These are phyloP conservation scores for Cardamine occulta DNA, from an alignment of 345 rosid genomes.

Conservation along the genomic window DNA sequence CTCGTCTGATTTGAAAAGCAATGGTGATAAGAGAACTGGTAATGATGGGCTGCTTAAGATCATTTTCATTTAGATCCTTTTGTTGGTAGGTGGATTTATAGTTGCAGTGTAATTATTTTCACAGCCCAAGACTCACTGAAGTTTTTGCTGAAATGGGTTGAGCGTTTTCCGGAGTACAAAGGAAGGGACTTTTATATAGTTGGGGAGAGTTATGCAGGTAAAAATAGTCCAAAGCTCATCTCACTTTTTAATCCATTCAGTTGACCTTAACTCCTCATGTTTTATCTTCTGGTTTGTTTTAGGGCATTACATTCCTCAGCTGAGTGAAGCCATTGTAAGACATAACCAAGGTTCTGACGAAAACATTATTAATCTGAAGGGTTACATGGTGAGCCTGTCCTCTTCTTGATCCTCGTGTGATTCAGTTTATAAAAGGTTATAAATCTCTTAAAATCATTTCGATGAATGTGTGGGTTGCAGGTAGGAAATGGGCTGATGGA, in stretches of 20 bases:
- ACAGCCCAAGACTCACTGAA: constrained; percentile 76
- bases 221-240: background rate
- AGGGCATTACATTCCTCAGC: constrained; percentile 98
- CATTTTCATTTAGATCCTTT: constrained; percentile 21
- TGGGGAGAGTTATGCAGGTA: constrained; percentile 97
- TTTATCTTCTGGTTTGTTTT: constrained; percentile 21
- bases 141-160: constrained; percentile 84
- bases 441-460: constrained; percentile 1
- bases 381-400: constrained; percentile 70
- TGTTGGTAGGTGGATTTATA: constrained; percentile 18
- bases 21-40: constrained; percentile 73
- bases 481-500: constrained; percentile 94
- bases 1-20: constrained; percentile 62
- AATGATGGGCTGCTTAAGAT: constrained; percentile 37
- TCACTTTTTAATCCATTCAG: background rate
- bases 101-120: constrained; percentile 35
- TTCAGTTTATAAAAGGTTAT: background rate
- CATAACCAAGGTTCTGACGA: constrained; percentile 55
- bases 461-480: constrained; percentile 53
- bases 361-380: constrained; percentile 70
- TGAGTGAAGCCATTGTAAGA: constrained; percentile 74
- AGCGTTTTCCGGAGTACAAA: constrained; percentile 86
- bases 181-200: constrained; percentile 85
- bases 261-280: background rate
- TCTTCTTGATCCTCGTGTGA: background rate